A percentile compares a stretch with the other conserved stretches of the same genome.
phyloP scores from a whole-genome alignment of 257 asterid species.

The Solanum appendiculatum region DNA sequence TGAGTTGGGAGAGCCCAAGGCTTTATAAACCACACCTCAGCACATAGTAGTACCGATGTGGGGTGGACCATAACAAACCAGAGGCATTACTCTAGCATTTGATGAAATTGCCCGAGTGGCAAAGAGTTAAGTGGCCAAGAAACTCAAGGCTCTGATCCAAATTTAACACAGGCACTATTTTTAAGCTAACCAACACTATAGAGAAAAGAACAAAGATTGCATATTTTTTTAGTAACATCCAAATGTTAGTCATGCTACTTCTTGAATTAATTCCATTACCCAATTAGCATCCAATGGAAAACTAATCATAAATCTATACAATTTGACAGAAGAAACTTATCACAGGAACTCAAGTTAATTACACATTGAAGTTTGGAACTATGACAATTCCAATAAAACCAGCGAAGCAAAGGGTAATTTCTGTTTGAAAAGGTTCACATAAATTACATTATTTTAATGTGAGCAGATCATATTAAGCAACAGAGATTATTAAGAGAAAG shows the following conservation, averaged over 20 bases:
- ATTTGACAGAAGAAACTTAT: not conserved
- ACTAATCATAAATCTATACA: not conserved
- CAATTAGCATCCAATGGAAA: not conserved
- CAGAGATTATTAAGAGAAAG: not conserved
- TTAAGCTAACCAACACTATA: not conserved
- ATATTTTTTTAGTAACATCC: not conserved
- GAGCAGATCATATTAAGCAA: not conserved
- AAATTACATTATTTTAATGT: not conserved
- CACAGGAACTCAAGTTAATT: not conserved
- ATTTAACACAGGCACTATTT: not conserved
- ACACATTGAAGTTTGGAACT: not conserved
- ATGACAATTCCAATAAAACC: not conserved
- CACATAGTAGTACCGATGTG: not conserved
- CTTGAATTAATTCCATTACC: not conserved
- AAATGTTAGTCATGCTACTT: not conserved
- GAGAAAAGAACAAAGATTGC: not conserved
- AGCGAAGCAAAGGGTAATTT: not conserved
- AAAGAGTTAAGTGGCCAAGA: not conserved
- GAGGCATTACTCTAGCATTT: not conserved
- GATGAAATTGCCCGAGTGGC: not conserved
- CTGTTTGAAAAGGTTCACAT: not conserved
- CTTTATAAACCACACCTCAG: not conserved
- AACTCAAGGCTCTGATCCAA: not conserved
- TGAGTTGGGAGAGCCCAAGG: not conserved
- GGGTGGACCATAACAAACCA: not conserved